Conservation (phyloP, 805 yeast genomes). For the Pichia phayaonensis region DNA sequence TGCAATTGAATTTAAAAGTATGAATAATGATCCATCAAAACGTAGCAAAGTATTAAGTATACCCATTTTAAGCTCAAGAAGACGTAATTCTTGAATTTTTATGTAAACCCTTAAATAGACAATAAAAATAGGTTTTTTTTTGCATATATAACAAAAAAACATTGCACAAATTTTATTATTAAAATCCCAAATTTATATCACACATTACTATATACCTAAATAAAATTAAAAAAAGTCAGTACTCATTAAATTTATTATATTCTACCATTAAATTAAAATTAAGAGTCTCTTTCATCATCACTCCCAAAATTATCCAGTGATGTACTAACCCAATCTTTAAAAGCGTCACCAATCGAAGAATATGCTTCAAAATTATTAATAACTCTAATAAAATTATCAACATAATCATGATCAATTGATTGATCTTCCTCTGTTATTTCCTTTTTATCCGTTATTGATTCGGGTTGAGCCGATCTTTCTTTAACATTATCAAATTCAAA, state of each 20-base stretch:
- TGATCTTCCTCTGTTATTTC: conserved; percentile 15
- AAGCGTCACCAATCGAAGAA: conserved; percentile 28
- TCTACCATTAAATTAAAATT: not conserved
- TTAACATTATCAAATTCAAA: conserved; percentile 25
- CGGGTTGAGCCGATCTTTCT: conserved; percentile 1
- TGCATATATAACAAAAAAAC: not conserved
- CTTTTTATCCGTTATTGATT: conserved; percentile 2
- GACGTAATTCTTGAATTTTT: conserved; percentile 10
- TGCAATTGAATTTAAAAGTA: not conserved
- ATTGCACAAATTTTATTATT: not conserved
- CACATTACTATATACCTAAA: not conserved
- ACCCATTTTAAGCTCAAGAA: conserved; percentile 26
- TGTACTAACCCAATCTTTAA: conserved; percentile 28
- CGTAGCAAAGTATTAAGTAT: conserved; percentile 22
- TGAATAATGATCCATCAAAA: not conserved
- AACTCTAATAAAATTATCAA: conserved; percentile 28
- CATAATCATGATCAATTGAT: conserved; percentile 20
- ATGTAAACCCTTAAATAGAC: not conserved
- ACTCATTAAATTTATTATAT: not conserved
- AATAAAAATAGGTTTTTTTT: not conserved
- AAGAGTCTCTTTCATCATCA: not conserved
- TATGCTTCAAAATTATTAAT: conserved; percentile 30
- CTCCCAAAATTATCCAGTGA: not conserved
- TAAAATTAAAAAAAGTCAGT: not conserved
- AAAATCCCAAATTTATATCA: not conserved